phyloP scores from a whole-genome alignment of 2,329 filamentous ascomycete species.

The Aspergillus sp. region DNA sequence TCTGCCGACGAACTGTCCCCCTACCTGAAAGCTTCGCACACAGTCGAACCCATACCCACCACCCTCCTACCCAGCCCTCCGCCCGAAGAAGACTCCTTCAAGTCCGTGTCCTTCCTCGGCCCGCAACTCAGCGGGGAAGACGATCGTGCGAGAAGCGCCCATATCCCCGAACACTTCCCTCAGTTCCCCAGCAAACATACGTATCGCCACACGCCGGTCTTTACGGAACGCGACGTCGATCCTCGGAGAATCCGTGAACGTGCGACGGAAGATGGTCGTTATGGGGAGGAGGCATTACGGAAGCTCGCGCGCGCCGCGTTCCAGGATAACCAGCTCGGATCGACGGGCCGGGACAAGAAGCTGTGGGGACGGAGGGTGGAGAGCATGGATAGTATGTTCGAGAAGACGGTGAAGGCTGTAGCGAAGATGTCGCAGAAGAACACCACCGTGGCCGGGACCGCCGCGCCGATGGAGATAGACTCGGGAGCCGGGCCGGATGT shows the following conservation, averaged over 20 bases:
- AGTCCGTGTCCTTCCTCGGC: conserved; percentile 41
- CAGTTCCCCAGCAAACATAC: conserved; percentile 57
- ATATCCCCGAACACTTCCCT: conserved; percentile 55
- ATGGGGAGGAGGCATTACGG: conserved; percentile 57
- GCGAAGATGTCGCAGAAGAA: conserved; percentile 33
- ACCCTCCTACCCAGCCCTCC: conserved; percentile 33
- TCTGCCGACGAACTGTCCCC: conserved; percentile 26
- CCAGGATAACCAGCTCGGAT: conserved; percentile 34
- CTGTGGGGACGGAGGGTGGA: conserved; percentile 31
- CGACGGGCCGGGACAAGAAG: conserved; percentile 34
- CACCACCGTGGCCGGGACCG: conserved; percentile 14
- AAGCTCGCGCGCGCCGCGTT: conserved; percentile 48
- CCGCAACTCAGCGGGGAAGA: conserved; percentile 42
- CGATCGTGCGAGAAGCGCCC: conserved; percentile 41
- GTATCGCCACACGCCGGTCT: conserved; percentile 53
- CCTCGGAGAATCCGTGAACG: conserved; percentile 53
- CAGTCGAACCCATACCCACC: conserved; percentile 10
- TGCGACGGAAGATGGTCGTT: conserved; percentile 56
- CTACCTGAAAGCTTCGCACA: conserved; percentile 23
- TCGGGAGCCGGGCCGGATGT: conserved; percentile 16
- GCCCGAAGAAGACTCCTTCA: conserved; percentile 31
- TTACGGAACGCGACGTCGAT: conserved; percentile 51
- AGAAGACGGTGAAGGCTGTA: conserved; percentile 48
- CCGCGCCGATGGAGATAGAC: conserved; percentile 25
- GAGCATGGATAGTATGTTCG: conserved; percentile 45